Percentiles rank a stretch among this genome's conserved stretches.
phyloP scores from a whole-genome alignment of 2,329 filamentous ascomycete species.

The Aureobasidium uvarum region DNA sequence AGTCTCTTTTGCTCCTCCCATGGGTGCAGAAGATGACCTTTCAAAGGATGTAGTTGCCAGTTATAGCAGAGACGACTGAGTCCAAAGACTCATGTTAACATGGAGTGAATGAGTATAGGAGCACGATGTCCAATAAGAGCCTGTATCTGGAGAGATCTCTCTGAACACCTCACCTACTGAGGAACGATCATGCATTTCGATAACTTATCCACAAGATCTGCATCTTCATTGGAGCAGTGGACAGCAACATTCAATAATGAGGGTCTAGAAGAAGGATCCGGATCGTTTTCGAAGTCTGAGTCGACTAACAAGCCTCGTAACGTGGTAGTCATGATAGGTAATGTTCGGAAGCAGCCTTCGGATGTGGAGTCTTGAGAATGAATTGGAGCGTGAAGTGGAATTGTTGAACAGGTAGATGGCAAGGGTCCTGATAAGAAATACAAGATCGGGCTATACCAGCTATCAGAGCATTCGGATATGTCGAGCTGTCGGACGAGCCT shows the following conservation, averaged over 20 bases:
- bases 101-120: too few species aligned
- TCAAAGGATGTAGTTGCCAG: too few species aligned
- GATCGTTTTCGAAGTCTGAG: conserved; percentile 31
- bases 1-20: neutral
- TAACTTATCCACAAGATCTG: neutral
- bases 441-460: conserved; percentile 9
- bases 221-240: neutral
- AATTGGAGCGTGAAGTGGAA: neutral
- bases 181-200: neutral
- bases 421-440: conserved; percentile 9
- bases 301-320: too few species aligned
- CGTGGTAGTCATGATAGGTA: neutral
- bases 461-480: neutral
- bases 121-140: neutral
- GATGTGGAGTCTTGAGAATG: neutral
- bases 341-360: conserved; percentile 13
- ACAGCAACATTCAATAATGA: conserved; percentile 37
- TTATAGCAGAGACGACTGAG: too few species aligned
- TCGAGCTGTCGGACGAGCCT: conserved; percentile 7
- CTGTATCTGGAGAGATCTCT: neutral
- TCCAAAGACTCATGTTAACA: too few species aligned
- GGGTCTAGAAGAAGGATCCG: conserved; percentile 52
- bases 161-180: neutral
- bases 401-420: neutral
- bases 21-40: too few species aligned